phyloP scores from a whole-genome alignment of 345 rosid genomes.

The Bruguiera sexangula region DNA sequence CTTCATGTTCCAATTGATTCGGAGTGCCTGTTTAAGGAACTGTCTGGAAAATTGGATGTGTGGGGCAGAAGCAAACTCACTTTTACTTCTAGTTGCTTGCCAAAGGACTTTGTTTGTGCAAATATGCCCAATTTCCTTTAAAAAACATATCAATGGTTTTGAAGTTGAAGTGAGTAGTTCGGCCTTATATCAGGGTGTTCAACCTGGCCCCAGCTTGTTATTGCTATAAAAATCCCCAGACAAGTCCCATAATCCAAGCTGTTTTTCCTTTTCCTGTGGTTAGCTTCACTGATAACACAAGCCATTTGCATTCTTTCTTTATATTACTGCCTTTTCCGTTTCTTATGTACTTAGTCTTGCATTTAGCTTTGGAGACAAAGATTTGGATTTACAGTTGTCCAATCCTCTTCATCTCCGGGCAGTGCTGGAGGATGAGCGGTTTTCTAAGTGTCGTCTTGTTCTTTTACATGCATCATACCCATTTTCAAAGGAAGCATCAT shows the following conservation, averaged over 20 bases:
- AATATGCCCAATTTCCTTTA: background rate
- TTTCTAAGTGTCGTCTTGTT: slow-evolving; percentile 62
- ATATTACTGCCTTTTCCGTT: background rate
- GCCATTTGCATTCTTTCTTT: background rate
- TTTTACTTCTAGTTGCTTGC: background rate
- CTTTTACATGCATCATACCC: slow-evolving; percentile 96
- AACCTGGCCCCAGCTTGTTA: slow-evolving; percentile 4
- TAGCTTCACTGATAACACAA: background rate
- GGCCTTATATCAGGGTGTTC: slow-evolving; percentile 1
- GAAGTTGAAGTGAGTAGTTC: background rate
- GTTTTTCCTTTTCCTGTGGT: slow-evolving; percentile 12
- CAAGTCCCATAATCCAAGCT: slow-evolving; percentile 9
- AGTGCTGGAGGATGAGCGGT: slow-evolving; percentile 76
- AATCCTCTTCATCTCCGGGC: slow-evolving; percentile 85
- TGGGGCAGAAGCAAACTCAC: background rate
- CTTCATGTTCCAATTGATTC: background rate
- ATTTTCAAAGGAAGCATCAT: slow-evolving; percentile 90
- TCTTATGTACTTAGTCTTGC: slow-evolving; percentile 10
- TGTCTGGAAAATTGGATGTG: too few species aligned
- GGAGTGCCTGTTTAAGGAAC: too few species aligned
- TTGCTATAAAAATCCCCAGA: slow-evolving; percentile 1
- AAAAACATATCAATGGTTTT: background rate
- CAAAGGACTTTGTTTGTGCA: background rate
- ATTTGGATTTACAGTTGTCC: slow-evolving; percentile 78
- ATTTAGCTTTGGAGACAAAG: slow-evolving; percentile 83